Conservation (phyloP, 192 early-diverging fungal genomes). For the Linnemannia hyalina region DNA sequence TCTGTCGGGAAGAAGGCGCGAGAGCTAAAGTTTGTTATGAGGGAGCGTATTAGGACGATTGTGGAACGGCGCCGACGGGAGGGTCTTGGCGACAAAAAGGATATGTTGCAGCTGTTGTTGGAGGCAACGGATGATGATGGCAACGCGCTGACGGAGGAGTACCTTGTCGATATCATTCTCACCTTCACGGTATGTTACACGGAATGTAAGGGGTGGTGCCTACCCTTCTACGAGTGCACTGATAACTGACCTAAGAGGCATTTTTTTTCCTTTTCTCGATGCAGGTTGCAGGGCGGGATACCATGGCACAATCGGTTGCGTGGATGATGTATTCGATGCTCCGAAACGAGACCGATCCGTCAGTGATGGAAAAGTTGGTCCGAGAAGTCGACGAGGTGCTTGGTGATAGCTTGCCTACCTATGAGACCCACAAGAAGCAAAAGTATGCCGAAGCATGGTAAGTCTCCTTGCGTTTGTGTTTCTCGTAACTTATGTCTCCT, state of each 20-base stretch:
- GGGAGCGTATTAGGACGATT: constrained; percentile 8
- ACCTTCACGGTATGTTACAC: constrained; percentile 39
- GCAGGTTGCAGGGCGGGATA: constrained; percentile 58
- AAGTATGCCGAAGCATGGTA: constrained; percentile 55
- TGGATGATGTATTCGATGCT: constrained; percentile 62
- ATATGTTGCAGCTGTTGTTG: constrained; percentile 60
- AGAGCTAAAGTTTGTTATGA: constrained; percentile 8
- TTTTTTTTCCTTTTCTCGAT: not conserved
- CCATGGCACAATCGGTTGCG: constrained; percentile 64
- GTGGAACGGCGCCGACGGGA: constrained; percentile 38
- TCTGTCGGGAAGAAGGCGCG: constrained; percentile 12
- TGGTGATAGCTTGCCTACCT: not conserved
- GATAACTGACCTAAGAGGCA: not conserved
- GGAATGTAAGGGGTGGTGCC: too few relatives aligned
- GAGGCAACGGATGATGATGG: constrained; percentile 47
- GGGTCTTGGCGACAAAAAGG: constrained; percentile 7
- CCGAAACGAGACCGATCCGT: constrained; percentile 46
- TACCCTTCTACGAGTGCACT: not conserved
- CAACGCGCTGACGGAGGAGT: constrained; percentile 29
- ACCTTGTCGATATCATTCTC: constrained; percentile 55
- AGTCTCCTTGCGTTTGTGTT: not conserved
- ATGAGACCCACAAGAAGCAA: constrained; percentile 29
- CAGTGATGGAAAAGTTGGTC: constrained; percentile 23
- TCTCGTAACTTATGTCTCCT: not conserved
- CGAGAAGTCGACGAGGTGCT: constrained; percentile 40